A percentile compares a stretch with the other conserved stretches of the same genome.
Conservation (phyloP, 441 rosid species). For the Erodium texanum region DNA sequence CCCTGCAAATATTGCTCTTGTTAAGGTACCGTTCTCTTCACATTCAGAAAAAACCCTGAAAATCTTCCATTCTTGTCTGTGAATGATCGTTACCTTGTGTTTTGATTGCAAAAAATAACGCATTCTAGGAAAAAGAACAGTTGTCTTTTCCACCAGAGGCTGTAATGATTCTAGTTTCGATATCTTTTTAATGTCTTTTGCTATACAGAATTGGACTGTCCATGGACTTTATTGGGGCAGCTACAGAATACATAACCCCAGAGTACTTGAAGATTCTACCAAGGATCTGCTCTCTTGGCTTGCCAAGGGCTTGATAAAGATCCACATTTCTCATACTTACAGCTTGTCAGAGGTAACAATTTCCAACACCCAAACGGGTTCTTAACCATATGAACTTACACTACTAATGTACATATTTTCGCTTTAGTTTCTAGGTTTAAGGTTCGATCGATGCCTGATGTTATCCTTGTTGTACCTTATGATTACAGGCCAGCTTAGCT, state of each 20-base stretch:
- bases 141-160: background rate
- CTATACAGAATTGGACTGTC: constrained; percentile 79
- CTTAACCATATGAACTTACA: background rate
- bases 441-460: background rate
- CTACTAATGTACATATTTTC: background rate
- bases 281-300: constrained; percentile 76
- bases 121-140: background rate
- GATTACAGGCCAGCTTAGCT: constrained; percentile 65
- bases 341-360: constrained; percentile 52
- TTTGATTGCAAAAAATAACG: background rate
- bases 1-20: constrained; percentile 82
- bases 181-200: background rate
- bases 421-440: background rate
- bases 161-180: background rate
- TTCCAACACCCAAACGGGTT: background rate
- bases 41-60: background rate
- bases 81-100: background rate
- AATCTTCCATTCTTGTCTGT: background rate
- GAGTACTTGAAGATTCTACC: constrained; percentile 58
- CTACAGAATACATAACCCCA: constrained; percentile 51
- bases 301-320: constrained; percentile 48
- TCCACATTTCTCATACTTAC: constrained; percentile 68
- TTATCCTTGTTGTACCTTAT: background rate
- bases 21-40: constrained; percentile 43
- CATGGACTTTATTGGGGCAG: constrained; percentile 98